Evolutionary conservation across 352 stramenopile genomes (phyloP).

Genomic region (Pythium diclinum): DNA sequence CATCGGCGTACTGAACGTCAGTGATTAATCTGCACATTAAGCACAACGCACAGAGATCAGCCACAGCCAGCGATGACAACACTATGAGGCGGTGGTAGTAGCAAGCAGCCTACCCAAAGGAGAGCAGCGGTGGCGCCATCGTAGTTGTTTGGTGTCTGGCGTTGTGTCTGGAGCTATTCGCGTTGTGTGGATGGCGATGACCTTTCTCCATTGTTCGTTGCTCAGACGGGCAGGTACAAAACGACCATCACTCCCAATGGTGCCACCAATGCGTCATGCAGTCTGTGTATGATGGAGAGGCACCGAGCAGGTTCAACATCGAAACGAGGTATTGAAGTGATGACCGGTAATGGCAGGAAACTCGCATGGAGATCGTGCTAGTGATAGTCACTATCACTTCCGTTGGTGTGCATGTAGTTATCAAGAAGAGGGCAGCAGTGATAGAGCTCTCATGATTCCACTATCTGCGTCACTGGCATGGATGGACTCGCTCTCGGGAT

Average conservation of each 20-base stretch:
- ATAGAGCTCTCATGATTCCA: too few species aligned
- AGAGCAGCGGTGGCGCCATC: conserved; percentile 36
- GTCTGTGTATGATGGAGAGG: background rate
- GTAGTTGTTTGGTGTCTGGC: background rate
- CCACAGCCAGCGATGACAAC: background rate
- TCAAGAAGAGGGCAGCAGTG: too few species aligned
- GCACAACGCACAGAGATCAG: background rate
- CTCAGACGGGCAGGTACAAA: background rate
- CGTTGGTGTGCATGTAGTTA: too few species aligned
- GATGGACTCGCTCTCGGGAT: too few species aligned
- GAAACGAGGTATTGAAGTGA: too few species aligned
- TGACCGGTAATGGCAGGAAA: too few species aligned
- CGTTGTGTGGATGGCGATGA: conserved; percentile 3
- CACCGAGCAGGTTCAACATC: background rate
- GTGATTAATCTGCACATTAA: conserved; percentile 41
- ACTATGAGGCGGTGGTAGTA: background rate
- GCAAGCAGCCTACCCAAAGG: conserved; percentile 40
- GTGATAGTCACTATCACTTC: too few species aligned
- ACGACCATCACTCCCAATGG: conserved; percentile 12
- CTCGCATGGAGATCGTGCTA: too few species aligned
- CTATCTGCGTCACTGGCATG: too few species aligned
- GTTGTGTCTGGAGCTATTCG: background rate
- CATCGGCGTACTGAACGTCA: conserved; percentile 83
- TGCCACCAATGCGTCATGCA: background rate
- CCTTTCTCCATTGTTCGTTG: conserved; percentile 8